phyloP scores from a whole-genome alignment of 169 alveolate species.

The Babesia caballi region DNA sequence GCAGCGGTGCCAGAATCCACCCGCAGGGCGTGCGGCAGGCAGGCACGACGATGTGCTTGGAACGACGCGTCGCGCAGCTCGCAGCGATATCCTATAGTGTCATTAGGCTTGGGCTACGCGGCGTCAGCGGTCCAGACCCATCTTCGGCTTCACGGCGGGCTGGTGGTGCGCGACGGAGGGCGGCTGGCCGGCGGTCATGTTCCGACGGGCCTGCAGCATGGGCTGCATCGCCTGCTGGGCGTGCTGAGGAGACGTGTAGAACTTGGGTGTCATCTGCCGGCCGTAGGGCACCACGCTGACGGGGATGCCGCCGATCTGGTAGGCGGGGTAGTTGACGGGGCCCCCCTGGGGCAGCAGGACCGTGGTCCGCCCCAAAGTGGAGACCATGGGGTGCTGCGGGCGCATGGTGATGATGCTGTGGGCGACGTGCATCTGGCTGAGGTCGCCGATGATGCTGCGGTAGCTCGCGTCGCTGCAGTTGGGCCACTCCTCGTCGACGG shows the following conservation, averaged over 20 bases:
- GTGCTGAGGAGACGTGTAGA: constrained; percentile 23
- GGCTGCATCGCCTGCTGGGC: constrained; percentile 7
- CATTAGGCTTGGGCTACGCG: too few relatives aligned
- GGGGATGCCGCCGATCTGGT: constrained; percentile 50
- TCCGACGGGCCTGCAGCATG: not conserved
- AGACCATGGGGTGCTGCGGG: constrained; percentile 36
- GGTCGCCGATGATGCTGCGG: constrained; percentile 54
- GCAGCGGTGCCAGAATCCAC: too few relatives aligned
- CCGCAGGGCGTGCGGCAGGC: too few relatives aligned
- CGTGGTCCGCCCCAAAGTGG: constrained; percentile 34
- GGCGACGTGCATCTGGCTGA: not conserved
- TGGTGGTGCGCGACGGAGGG: not conserved
- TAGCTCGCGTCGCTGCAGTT: constrained; percentile 39
- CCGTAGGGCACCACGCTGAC: constrained; percentile 51
- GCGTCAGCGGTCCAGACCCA: not conserved
- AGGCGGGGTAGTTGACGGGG: constrained; percentile 43
- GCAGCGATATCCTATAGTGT: too few relatives aligned
- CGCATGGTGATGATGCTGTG: constrained; percentile 33
- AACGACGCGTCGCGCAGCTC: too few relatives aligned
- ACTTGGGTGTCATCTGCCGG: constrained; percentile 44
- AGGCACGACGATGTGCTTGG: too few relatives aligned
- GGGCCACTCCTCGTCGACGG: constrained; percentile 41
- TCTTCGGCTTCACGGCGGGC: not conserved
- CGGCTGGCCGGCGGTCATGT: not conserved
- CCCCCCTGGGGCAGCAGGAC: constrained; percentile 42